Conservation (phyloP, 129 eudicot species). For the Lonicera japonica region DNA sequence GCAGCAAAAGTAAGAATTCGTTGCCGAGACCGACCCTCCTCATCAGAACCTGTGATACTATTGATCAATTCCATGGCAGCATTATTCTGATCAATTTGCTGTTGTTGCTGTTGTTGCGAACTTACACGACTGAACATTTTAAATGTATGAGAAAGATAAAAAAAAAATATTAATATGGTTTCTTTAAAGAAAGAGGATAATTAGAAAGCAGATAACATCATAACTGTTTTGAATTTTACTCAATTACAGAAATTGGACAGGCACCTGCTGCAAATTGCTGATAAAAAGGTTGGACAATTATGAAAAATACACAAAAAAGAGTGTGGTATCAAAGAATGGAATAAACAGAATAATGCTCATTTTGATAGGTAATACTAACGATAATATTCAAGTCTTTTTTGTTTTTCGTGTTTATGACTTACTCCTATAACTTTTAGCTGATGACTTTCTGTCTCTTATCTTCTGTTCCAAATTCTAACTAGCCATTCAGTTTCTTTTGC, state of each 20-base stretch:
- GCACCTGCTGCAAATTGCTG: background rate
- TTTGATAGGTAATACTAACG: no score
- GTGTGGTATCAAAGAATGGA: no score
- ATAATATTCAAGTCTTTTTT: no score
- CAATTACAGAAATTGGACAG: background rate
- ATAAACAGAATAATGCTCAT: no score
- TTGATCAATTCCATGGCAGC: constrained; percentile 81
- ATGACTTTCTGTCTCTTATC: no score
- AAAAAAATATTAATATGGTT: background rate
- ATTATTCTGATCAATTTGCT: constrained; percentile 40
- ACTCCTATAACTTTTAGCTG: no score
- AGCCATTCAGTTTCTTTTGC: no score
- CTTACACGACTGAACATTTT: constrained; percentile 49
- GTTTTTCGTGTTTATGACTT: no score
- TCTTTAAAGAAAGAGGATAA: background rate
- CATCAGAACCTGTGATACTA: constrained; percentile 66
- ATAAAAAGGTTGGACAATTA: no score
- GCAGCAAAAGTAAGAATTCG: constrained; percentile 88
- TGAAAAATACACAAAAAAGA: no score
- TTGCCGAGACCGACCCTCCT: constrained; percentile 87
- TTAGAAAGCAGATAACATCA: background rate
- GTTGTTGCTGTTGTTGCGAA: constrained; percentile 42
- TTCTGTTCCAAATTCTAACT: no score
- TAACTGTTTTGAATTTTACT: background rate
- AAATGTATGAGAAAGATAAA: constrained; percentile 16